These are phyloP conservation scores for Neurospora africana DNA, from an alignment of 495 filamentous ascomycete species.

Conservation along the genomic window DNA sequence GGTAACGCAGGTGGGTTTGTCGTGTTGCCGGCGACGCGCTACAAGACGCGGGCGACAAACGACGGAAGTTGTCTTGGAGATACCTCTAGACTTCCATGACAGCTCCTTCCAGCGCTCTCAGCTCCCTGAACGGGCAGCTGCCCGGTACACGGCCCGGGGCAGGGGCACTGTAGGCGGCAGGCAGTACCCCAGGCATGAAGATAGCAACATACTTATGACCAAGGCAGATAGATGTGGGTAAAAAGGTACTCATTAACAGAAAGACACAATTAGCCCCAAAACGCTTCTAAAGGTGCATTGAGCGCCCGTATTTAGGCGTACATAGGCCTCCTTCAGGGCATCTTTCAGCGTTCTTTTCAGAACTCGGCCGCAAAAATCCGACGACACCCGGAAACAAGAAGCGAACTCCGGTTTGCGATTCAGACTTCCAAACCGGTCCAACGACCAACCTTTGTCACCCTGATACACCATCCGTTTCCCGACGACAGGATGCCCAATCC, in stretches of 20 bases:
- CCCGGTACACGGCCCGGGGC: too few species aligned
- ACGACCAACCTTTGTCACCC: not conserved
- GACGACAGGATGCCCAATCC: slow-evolving; percentile 24
- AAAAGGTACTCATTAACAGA: not conserved
- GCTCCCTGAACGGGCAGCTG: not conserved
- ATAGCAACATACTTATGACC: not conserved
- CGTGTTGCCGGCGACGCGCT: not conserved
- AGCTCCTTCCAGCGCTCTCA: not conserved
- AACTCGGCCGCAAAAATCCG: slow-evolving; percentile 16
- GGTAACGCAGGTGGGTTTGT: not conserved
- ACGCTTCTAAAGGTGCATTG: not conserved
- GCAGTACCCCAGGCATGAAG: not conserved
- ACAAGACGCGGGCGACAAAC: not conserved
- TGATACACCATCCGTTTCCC: slow-evolving; percentile 19
- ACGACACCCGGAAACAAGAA: slow-evolving; percentile 12
- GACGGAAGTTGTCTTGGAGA: not conserved
- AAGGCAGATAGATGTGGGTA: not conserved
- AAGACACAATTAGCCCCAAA: not conserved
- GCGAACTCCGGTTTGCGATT: not conserved
- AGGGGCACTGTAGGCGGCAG: not conserved
- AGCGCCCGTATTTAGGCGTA: not conserved
- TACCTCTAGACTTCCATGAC: not conserved
- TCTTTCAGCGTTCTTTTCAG: not conserved
- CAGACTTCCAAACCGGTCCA: not conserved
- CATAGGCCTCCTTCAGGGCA: not conserved